Evolutionary conservation across 2,329 filamentous ascomycete species (phyloP).

Genomic region (Albifimbria verrucaria): DNA sequence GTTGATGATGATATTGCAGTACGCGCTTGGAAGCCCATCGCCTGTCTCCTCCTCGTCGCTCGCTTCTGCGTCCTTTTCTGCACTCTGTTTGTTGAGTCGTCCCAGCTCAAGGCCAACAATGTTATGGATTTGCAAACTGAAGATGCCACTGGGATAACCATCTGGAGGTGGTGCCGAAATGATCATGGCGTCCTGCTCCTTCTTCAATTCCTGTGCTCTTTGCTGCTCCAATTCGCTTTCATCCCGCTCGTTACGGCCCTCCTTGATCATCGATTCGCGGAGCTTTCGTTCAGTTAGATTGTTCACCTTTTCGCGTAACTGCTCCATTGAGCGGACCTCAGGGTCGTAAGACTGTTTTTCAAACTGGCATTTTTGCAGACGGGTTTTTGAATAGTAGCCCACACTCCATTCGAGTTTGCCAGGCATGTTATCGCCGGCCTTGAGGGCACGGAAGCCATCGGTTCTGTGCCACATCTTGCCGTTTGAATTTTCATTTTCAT

Average conservation of each 20-base stretch:
- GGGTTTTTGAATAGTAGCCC: slow-evolving; percentile 67
- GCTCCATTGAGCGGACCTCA: slow-evolving; percentile 52
- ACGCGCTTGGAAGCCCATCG: slow-evolving; percentile 65
- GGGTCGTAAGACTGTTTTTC: slow-evolving; percentile 57
- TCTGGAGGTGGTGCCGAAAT: slow-evolving; percentile 63
- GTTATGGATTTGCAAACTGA: slow-evolving; percentile 70
- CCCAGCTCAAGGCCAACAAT: slow-evolving; percentile 66
- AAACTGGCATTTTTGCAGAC: slow-evolving; percentile 60
- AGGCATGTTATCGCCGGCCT: slow-evolving; percentile 64
- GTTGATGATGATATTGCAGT: slow-evolving; percentile 71
- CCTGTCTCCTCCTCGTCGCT: slow-evolving; percentile 57
- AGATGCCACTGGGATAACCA: slow-evolving; percentile 61
- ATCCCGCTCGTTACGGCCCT: slow-evolving; percentile 48
- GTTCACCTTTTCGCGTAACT: slow-evolving; percentile 56
- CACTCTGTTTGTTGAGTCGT: slow-evolving; percentile 53
- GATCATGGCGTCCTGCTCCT: slow-evolving; percentile 60
- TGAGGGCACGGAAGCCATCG: slow-evolving; percentile 64
- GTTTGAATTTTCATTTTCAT: slow-evolving; percentile 58
- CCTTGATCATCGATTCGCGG: slow-evolving; percentile 52
- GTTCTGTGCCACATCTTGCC: slow-evolving; percentile 60
- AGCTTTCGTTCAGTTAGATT: slow-evolving; percentile 57
- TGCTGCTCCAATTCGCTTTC: slow-evolving; percentile 65
- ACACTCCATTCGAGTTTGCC: slow-evolving; percentile 67
- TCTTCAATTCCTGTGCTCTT: slow-evolving; percentile 62
- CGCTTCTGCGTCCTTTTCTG: slow-evolving; percentile 41